Evolutionary conservation across 2,329 filamentous ascomycete genomes (phyloP), one percentile per base, ranked within the genome.

Genomic region (Geoglossum cookeanum): DNA sequence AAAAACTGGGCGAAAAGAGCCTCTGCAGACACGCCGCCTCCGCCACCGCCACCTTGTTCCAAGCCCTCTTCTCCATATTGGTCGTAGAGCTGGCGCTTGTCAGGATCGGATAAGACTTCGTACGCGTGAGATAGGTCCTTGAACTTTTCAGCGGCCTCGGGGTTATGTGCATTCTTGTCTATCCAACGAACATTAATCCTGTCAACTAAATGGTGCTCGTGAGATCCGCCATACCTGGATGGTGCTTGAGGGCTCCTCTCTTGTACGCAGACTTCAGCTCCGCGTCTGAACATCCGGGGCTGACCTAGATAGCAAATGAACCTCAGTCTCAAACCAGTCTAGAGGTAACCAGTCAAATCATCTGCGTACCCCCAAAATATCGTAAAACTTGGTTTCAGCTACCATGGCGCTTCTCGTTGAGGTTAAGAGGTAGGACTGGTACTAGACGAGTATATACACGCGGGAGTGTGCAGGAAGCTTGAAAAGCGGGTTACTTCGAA

Each of bases 1-100:
- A 97, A 97, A 83, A 97, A 97, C 74, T 96, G 89, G 49, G 90
- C 87, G 68, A 97, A 96, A 61, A 97, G 78, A 64, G 97, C 91
- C 72, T 97, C 92, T 27, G 91, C 91, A 63, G 87, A 88, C 88
- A 96, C 96, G 68, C 89, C 89, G n/a, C 49, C 49, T 61, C 80
- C 84, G 59, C 80, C 85, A 57, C 77, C 86, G 65, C 87, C 90
- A 63, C 90, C 90, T 69, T 78, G 74, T 69, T 97, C 91, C 55
- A 98, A 80, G 61, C 92, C 92, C 66, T 94, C 89, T 75, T 98
- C 90, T 64, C 92, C 92, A 83, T 94, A 95, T 72, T 96, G 88
- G 68, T 98, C 92, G 72, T 98, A 98, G 61, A 97, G 69, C 65
- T 81, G 73, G 68, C 92, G 87, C 78, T 96, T 96, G 71, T 96